phyloP scores from a whole-genome alignment of 805 yeast genomes.

The Nakazawaea sp. region DNA sequence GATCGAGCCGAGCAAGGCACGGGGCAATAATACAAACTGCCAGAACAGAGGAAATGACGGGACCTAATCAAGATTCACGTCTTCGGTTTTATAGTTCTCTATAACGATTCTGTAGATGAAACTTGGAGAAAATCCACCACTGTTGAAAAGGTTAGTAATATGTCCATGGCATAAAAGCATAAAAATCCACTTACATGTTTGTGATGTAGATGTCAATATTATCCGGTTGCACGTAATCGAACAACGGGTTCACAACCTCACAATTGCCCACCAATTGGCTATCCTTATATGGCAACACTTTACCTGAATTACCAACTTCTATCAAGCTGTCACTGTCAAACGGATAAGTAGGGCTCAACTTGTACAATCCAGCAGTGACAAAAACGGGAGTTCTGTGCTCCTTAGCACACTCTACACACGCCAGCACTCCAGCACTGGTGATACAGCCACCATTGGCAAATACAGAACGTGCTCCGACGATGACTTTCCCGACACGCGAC shows the following conservation, averaged over 20 bases:
- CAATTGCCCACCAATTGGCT: constrained; percentile 62
- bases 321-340: constrained; percentile 76
- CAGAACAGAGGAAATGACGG: background rate
- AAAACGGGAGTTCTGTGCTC: constrained; percentile 95
- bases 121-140: constrained; percentile 93
- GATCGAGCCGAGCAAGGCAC: constrained; percentile 57
- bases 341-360: constrained; percentile 89
- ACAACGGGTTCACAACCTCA: constrained; percentile 80
- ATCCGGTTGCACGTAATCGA: constrained; percentile 91
- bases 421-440: constrained; percentile 83
- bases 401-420: constrained; percentile 93
- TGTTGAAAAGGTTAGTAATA: constrained; percentile 12
- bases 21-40: constrained; percentile 29
- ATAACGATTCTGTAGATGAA: constrained; percentile 91
- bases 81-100: constrained; percentile 88
- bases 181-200: constrained; percentile 43
- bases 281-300: constrained; percentile 72
- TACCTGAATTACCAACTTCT: constrained; percentile 92
- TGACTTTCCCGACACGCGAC: constrained; percentile 95
- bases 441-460: constrained; percentile 96
- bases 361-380: constrained; percentile 90
- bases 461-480: constrained; percentile 87
- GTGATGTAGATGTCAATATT: constrained; percentile 91
- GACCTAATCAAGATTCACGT: constrained; percentile 48
- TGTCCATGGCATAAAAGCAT: background rate